Percentiles rank a stretch among this genome's conserved stretches.
phyloP scores from a whole-genome alignment of 73 alveolate genomes.

The Blepharisma stoltei region DNA sequence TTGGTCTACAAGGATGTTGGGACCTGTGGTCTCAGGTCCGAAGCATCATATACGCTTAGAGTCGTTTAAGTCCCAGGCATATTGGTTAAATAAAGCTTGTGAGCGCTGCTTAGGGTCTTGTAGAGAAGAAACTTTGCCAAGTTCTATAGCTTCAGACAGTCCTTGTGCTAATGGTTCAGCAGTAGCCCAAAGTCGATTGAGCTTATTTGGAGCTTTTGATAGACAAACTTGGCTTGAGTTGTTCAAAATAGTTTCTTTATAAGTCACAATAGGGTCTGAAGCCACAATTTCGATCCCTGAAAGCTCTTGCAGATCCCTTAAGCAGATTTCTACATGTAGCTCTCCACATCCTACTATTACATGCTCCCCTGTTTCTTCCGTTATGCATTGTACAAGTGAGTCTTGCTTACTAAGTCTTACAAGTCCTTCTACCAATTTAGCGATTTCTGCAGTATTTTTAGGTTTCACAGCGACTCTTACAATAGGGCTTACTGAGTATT shows the following conservation, averaged over 20 bases:
- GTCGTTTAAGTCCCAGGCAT: conserved; percentile 57
- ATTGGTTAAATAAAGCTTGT: conserved; percentile 31
- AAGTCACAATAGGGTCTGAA: conserved; percentile 84
- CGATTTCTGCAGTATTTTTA: conserved; percentile 87
- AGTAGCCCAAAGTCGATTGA: conserved; percentile 63
- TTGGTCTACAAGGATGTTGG: conserved; percentile 72
- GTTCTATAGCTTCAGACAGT: conserved; percentile 69
- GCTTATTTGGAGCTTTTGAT: conserved; percentile 89
- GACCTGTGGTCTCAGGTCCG: conserved; percentile 84
- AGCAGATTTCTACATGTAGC: conserved; percentile 84
- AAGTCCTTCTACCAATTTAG: conserved; percentile 87
- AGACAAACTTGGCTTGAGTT: conserved; percentile 65
- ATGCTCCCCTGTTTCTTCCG: conserved; percentile 79
- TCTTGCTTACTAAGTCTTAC: conserved; percentile 83
- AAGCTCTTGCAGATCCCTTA: conserved; percentile 65
- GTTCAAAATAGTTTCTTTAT: conserved; percentile 77
- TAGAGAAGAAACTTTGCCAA: conserved; percentile 49
- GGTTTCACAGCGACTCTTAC: conserved; percentile 82
- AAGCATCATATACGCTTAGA: conserved; percentile 76
- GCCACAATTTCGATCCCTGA: conserved; percentile 57
- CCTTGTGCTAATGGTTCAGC: conserved; percentile 81
- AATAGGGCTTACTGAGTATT: conserved; percentile 82
- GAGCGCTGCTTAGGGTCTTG: conserved; percentile 58
- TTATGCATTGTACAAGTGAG: conserved; percentile 75
- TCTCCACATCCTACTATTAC: conserved; percentile 90